A percentile compares a stretch with the other conserved stretches of the same genome.
Evolutionary conservation across 2,329 filamentous ascomycete genomes (phyloP).

Genomic region (Hymenoscyphus fructigenus): DNA sequence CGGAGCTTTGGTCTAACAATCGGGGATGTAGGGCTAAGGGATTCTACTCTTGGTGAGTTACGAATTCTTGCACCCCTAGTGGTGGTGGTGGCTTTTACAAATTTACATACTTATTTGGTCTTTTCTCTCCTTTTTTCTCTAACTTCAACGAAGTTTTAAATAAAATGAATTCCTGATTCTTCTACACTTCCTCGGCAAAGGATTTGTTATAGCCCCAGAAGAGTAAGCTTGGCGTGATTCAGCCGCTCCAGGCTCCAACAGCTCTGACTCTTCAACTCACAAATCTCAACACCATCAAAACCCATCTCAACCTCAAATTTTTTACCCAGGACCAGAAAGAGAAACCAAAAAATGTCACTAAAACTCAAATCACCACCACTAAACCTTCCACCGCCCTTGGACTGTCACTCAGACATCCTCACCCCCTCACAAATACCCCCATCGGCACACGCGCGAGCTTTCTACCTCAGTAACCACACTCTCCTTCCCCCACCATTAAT

Average conservation of each 20-base stretch:
- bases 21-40: too few species aligned
- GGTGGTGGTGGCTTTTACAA: too few species aligned
- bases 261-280: neutral
- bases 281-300: neutral
- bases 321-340: neutral
- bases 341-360: neutral
- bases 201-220: neutral
- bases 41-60: too few species aligned
- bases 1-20: too few species aligned
- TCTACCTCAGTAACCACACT: slow-evolving; percentile 17
- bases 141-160: too few species aligned
- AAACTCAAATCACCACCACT: slow-evolving; percentile 1
- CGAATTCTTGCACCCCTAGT: too few species aligned
- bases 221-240: neutral
- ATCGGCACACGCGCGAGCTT: slow-evolving; percentile 10
- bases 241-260: neutral
- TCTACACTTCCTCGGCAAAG: too few species aligned
- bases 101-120: too few species aligned
- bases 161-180: too few species aligned
- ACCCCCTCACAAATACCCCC: slow-evolving; percentile 16
- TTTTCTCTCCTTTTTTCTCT: too few species aligned
- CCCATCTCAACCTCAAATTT: neutral
- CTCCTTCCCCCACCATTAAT: slow-evolving; percentile 26
- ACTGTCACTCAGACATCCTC: slow-evolving; percentile 14
- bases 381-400: neutral